Evolutionary conservation across 805 yeast genomes (phyloP).

Genomic region (Kuraishia borneana): DNA sequence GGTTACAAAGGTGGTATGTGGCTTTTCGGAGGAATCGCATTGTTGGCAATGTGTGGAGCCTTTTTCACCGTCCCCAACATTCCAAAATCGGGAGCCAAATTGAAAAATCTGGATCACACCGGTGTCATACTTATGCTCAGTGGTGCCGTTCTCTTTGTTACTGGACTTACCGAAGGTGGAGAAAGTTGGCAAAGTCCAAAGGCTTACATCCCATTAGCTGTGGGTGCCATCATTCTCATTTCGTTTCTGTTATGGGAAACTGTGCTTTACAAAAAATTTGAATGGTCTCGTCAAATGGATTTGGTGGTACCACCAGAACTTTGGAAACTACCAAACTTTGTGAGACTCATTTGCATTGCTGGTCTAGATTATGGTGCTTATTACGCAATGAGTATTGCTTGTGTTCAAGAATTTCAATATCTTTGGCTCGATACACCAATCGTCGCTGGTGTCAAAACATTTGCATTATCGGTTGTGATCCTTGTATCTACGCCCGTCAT

Average conservation of each 20-base stretch:
- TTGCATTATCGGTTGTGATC: constrained; percentile 11
- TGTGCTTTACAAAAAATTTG: neutral
- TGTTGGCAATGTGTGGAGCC: too few species aligned
- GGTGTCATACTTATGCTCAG: constrained; percentile 19
- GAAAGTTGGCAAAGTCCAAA: constrained; percentile 21
- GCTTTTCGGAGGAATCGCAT: too few species aligned
- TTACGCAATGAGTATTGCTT: constrained; percentile 10
- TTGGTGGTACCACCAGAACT: constrained; percentile 17
- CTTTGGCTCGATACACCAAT: constrained; percentile 1
- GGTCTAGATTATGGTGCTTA: constrained; percentile 10
- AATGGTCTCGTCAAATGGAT: constrained; percentile 8
- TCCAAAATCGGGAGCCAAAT: constrained; percentile 9
- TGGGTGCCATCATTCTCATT: constrained; percentile 18
- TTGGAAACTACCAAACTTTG: constrained; percentile 15
- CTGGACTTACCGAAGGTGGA: constrained; percentile 28
- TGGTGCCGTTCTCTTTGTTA: constrained; percentile 20
- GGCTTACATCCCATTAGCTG: constrained; percentile 21
- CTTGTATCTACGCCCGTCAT: neutral
- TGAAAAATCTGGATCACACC: constrained; percentile 17
- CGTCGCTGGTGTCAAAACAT: constrained; percentile 4
- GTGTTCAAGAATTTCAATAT: constrained; percentile 6
- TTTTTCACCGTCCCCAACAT: constrained; percentile 19
- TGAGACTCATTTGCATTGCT: constrained; percentile 9
- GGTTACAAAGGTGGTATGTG: too few species aligned
- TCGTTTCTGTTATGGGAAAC: constrained; percentile 15